These are phyloP conservation scores for Spathaspora sp. DNA, from an alignment of 1,139 yeast species.

Conservation along the genomic window DNA sequence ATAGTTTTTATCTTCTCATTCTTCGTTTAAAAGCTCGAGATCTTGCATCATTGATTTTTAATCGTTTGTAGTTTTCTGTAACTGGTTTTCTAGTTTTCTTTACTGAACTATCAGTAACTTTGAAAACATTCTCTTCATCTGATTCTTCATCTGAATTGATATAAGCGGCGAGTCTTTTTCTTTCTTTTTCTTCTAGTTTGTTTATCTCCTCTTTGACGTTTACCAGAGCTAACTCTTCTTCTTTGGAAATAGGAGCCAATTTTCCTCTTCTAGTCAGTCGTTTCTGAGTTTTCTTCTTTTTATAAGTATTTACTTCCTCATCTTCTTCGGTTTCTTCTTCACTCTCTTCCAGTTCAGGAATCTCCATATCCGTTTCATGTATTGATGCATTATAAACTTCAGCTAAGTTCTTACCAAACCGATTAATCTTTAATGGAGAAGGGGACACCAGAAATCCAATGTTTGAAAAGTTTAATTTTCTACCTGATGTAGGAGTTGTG, in stretches of 20 bases:
- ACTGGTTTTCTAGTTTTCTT: constrained; percentile 30
- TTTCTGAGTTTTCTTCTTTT: constrained; percentile 51
- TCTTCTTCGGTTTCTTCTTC: constrained; percentile 15
- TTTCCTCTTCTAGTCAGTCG: constrained; percentile 63
- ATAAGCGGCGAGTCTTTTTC: constrained; percentile 20
- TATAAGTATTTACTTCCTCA: constrained; percentile 17
- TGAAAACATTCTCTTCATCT: constrained; percentile 13
- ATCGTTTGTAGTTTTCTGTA: constrained; percentile 40
- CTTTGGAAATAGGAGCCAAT: constrained; percentile 42
- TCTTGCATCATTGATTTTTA: constrained; percentile 40
- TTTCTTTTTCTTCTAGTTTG: constrained; percentile 26
- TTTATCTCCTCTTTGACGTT: constrained; percentile 44
- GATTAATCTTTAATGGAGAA: constrained; percentile 43
- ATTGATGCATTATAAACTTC: constrained; percentile 38
- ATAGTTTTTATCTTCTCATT: constrained; percentile 12
- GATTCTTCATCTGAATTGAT: constrained; percentile 21
- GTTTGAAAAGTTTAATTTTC: constrained; percentile 2
- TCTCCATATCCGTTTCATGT: constrained; percentile 3
- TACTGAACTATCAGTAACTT: constrained; percentile 13
- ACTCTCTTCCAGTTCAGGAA: constrained; percentile 11
- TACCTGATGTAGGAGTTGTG: constrained; percentile 8
- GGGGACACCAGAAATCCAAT: constrained; percentile 40
- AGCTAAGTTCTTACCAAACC: constrained; percentile 34
- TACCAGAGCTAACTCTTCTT: constrained; percentile 29
- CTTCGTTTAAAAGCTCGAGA: constrained; percentile 16